A percentile compares a stretch with the other conserved stretches of the same genome.
Conservation (phyloP, 768 basidiomycete genomes). For the Mrakia frigida region DNA sequence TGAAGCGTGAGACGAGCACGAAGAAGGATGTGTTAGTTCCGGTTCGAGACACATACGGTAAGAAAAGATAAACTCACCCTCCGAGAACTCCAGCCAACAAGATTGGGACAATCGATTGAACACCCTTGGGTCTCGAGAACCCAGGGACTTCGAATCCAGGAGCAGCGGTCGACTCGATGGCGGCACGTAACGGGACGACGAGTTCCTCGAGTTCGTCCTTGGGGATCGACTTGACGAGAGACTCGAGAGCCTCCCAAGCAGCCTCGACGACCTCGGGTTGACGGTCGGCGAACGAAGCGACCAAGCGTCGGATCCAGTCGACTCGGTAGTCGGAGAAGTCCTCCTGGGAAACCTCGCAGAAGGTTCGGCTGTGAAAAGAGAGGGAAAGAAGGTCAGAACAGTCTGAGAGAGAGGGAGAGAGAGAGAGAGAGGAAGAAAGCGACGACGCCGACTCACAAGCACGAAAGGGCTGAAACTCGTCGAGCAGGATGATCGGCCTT, state of each 20-base stretch:
- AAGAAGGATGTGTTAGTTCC: neutral
- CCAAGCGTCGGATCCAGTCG: constrained; percentile 89
- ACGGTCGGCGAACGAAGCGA: constrained; percentile 74
- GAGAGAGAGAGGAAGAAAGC: neutral
- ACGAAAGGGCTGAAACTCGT: constrained; percentile 68
- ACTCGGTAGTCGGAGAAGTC: constrained; percentile 80
- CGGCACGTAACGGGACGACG: constrained; percentile 79
- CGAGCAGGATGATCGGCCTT: constrained; percentile 66
- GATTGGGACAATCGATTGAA: constrained; percentile 75
- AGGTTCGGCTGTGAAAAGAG: constrained; percentile 47
- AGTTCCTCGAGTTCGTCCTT: constrained; percentile 90
- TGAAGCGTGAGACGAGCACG: neutral
- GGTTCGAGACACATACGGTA: too few relatives aligned
- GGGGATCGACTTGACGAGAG: constrained; percentile 79
- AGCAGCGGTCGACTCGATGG: constrained; percentile 76
- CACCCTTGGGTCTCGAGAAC: constrained; percentile 70
- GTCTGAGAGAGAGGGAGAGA: neutral
- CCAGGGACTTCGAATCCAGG: constrained; percentile 65
- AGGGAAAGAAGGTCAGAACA: neutral
- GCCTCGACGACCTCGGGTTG: constrained; percentile 56
- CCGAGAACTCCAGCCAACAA: constrained; percentile 56
- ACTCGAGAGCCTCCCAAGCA: constrained; percentile 76
- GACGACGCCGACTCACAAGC: constrained; percentile 50
- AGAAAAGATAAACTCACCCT: constrained; percentile 6
- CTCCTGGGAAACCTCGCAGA: constrained; percentile 75